Conservation (phyloP, 805 yeast species). For the Saccharomycopsis sp. region DNA sequence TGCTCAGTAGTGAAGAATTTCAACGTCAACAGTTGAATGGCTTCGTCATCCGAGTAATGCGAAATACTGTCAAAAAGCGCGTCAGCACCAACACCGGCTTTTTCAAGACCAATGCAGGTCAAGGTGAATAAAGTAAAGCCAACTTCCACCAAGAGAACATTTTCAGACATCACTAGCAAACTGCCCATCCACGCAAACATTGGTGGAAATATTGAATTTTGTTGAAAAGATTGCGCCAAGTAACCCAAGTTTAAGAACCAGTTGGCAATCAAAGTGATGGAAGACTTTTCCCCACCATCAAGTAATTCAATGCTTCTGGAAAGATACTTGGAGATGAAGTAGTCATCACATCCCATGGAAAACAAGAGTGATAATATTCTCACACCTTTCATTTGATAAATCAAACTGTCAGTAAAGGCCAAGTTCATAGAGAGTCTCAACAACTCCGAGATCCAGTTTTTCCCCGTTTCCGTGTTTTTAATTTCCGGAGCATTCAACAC, state of each 20-base stretch:
- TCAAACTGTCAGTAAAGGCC: constrained; percentile 2
- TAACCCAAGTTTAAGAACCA: constrained; percentile 11
- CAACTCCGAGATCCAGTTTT: constrained; percentile 3
- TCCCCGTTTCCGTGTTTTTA: too few species aligned
- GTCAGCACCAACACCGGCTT: too few species aligned
- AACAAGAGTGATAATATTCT: constrained; percentile 9
- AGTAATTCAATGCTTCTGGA: neutral
- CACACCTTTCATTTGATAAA: constrained; percentile 12
- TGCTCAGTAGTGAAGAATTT: too few species aligned
- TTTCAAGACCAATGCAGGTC: too few species aligned
- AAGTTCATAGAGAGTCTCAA: constrained; percentile 2
- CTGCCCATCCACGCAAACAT: neutral
- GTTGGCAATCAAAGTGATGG: constrained; percentile 2
- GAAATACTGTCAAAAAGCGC: too few species aligned
- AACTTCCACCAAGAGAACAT: constrained; percentile 9
- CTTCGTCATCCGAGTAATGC: too few species aligned
- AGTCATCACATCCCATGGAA: constrained; percentile 8
- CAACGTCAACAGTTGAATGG: too few species aligned
- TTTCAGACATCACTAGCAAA: constrained; percentile 2
- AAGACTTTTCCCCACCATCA: neutral
- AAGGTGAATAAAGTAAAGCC: too few species aligned
- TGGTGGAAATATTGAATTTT: neutral
- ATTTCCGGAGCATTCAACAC: too few species aligned
- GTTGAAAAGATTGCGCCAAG: constrained; percentile 4
- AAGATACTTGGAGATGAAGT: constrained; percentile 4